Conservation (phyloP, 257 asterid genomes). For the Cruciata laevipes region DNA sequence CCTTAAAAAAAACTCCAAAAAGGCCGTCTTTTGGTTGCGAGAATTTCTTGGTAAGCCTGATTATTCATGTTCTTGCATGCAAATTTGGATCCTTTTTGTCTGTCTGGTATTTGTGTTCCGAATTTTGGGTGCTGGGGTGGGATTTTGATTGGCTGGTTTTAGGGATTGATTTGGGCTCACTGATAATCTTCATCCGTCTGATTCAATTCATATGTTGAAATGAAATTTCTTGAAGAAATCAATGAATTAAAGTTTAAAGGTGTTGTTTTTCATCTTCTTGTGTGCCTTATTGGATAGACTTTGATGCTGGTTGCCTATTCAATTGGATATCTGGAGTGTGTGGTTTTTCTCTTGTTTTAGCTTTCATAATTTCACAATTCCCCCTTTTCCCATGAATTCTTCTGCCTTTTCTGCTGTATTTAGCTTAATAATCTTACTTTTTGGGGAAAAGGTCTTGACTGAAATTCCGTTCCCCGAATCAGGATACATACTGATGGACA, state of each 20-base stretch:
- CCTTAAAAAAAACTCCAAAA: conserved; percentile 6
- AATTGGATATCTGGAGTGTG: neutral
- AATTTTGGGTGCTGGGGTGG: conserved; percentile 11
- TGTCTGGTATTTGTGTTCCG: neutral
- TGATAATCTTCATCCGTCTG: conserved; percentile 9
- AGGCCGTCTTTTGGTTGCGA: conserved; percentile 18
- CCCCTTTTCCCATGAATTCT: neutral
- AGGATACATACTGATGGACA: conserved; percentile 15
- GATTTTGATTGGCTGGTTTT: conserved; percentile 9
- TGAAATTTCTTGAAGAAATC: conserved; percentile 14
- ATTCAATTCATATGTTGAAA: conserved; percentile 13
- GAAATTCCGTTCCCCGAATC: conserved; percentile 30
- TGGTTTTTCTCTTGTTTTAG: neutral
- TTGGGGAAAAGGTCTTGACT: neutral
- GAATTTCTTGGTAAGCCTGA: conserved; percentile 24
- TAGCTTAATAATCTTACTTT: too few species aligned
- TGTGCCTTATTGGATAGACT: neutral
- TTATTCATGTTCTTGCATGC: conserved; percentile 2
- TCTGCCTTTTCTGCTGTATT: too few species aligned
- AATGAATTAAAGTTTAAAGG: neutral
- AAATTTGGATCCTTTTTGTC: neutral
- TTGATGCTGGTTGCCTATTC: conserved; percentile 1
- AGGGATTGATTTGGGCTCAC: conserved; percentile 3
- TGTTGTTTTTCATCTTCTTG: neutral
- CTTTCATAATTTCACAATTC: neutral